Evolutionary conservation across 371 early-diverging fungal species (phyloP).

Genomic region (Syncephalastrum monosporum): DNA sequence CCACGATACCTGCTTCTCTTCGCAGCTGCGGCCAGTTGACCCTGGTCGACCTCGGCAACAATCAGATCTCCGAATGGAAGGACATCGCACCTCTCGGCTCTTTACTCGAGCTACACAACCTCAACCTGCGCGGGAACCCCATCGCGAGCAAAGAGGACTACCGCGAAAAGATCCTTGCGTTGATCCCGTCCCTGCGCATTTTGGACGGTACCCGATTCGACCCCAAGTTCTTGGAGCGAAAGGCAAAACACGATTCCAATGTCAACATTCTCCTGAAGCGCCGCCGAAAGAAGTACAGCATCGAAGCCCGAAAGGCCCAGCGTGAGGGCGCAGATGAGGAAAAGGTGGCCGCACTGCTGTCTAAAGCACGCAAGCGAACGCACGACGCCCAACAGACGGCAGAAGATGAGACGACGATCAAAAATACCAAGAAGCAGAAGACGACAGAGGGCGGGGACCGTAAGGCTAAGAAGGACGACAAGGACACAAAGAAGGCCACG

Average conservation of each 20-base stretch:
- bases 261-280: conserved; percentile 41
- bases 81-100: conserved; percentile 67
- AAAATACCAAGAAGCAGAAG: background rate
- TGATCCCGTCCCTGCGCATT: conserved; percentile 72
- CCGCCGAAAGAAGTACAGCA: conserved; percentile 15
- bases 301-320: conserved; percentile 32
- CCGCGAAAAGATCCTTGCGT: conserved; percentile 60
- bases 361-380: conserved; percentile 17
- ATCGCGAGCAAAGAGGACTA: conserved; percentile 65
- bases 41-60: conserved; percentile 78
- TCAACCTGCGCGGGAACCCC: conserved; percentile 83
- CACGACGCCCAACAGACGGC: conserved; percentile 8
- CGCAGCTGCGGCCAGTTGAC: conserved; percentile 56
- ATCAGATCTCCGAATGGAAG: conserved; percentile 59
- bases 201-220: conserved; percentile 86
- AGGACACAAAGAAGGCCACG: background rate
- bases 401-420: background rate
- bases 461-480: background rate
- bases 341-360: conserved; percentile 21
- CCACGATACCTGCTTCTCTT: conserved; percentile 61
- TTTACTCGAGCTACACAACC: conserved; percentile 59
- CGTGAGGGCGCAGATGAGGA: conserved; percentile 12
- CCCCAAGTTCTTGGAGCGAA: conserved; percentile 69
- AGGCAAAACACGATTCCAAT: conserved; percentile 52
- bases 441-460: background rate